phyloP scores from a whole-genome alignment of 23 red algal species.

The Agarophyton chilense region DNA sequence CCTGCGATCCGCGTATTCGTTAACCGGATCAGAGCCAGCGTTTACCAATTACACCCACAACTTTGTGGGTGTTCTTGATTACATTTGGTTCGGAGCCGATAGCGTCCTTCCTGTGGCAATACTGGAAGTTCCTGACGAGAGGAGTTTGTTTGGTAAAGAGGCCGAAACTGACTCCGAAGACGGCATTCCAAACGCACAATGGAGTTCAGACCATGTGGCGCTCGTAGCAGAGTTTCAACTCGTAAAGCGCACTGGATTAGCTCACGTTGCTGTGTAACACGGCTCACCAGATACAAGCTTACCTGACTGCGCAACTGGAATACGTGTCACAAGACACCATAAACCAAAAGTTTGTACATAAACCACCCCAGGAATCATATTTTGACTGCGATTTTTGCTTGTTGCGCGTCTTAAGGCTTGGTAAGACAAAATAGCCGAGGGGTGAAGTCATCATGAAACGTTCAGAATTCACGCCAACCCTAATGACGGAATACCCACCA shows the following conservation, averaged over 20 bases:
- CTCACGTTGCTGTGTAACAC: slow-evolving; percentile 45
- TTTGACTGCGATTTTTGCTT: no score
- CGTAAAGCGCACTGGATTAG: slow-evolving; percentile 41
- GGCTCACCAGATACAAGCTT: neutral
- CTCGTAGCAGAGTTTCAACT: slow-evolving; percentile 66
- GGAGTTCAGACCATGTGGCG: slow-evolving; percentile 73
- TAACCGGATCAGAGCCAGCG: slow-evolving; percentile 81
- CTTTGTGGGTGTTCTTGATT: slow-evolving; percentile 95
- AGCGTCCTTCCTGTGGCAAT: slow-evolving; percentile 67
- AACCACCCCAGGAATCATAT: neutral
- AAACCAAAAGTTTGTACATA: slow-evolving; percentile 31
- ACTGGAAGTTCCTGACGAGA: slow-evolving; percentile 80
- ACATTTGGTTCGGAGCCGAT: slow-evolving; percentile 84
- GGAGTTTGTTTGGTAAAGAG: slow-evolving; percentile 52
- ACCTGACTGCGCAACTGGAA: neutral
- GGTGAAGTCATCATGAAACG: neutral
- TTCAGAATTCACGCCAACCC: neutral
- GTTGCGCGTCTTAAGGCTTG: no score
- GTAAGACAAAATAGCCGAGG: no score
- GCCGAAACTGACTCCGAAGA: slow-evolving; percentile 48
- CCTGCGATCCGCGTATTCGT: slow-evolving; percentile 78
- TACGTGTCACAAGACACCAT: slow-evolving; percentile 20
- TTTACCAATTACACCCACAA: slow-evolving; percentile 96
- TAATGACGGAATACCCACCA: slow-evolving; percentile 45
- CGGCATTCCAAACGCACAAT: slow-evolving; percentile 76